Evolutionary conservation across 495 filamentous ascomycete genomes (phyloP).

Genomic region (Tuber aestivum): DNA sequence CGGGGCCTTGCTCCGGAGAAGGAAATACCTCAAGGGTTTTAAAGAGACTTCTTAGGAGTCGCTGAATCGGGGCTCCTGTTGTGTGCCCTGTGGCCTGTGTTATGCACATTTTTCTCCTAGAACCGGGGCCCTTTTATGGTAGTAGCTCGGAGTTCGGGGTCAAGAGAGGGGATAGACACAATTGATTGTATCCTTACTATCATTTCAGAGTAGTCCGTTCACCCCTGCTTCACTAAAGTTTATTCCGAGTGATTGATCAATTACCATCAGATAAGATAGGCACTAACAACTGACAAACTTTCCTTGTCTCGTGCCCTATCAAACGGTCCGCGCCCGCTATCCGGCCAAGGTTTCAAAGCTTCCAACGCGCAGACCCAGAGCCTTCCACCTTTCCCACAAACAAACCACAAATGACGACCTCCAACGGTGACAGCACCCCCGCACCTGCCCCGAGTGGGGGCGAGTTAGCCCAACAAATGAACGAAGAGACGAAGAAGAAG

Average conservation of each 20-base stretch:
- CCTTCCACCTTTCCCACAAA: not conserved
- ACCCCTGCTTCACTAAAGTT: not conserved
- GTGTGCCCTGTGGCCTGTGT: too few relatives aligned
- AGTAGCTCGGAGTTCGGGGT: too few relatives aligned
- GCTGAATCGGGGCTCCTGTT: too few relatives aligned
- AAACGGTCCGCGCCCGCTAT: not conserved
- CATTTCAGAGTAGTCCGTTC: not conserved
- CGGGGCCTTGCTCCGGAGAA: too few relatives aligned
- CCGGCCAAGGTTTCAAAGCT: not conserved
- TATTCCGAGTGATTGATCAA: not conserved
- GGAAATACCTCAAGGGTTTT: too few relatives aligned
- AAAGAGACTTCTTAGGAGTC: too few relatives aligned
- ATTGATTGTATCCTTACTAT: too few relatives aligned
- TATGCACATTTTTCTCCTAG: too few relatives aligned
- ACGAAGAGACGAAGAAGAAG: conserved; percentile 76
- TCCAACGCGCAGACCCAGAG: not conserved
- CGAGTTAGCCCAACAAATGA: conserved; percentile 55
- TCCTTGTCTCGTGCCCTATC: not conserved
- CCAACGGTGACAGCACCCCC: not conserved
- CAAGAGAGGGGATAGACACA: too few relatives aligned
- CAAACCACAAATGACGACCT: not conserved
- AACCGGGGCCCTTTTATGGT: too few relatives aligned
- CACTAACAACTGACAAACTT: too few relatives aligned
- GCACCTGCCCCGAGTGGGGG: conserved; percentile 4
- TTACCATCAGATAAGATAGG: not conserved